Evolutionary conservation across 345 rosid genomes (phyloP), one percentile per base, ranked within the genome.

Genomic region (Boechera retrofracta): DNA sequence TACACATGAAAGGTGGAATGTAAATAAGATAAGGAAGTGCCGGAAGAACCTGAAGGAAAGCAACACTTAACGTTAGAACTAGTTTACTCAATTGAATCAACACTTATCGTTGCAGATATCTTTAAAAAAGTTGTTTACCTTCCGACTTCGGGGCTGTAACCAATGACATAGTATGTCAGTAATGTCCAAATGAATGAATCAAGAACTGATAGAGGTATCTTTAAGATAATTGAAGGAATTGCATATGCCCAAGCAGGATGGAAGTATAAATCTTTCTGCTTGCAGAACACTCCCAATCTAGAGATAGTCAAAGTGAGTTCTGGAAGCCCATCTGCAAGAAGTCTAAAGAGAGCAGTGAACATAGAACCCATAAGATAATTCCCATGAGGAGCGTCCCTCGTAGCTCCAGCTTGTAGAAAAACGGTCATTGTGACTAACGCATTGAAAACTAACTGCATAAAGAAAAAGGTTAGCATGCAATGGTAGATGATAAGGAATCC

Each of bases 221-320:
- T 82, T 13, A 84, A 71, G 29, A 85, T 39, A n/a, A 74, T 77
- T 16, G 89, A 81, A n/a, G 91, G 87, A 28, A 85, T 18, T 10
- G 87, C 72, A 57, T 78, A 87, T 21, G 89, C 85, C 91, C 91
- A 87, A 4, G 89, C 81, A 10, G 89, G 87, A 67, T 84, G 82
- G 7, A 87, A 72, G 45, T 69, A 69, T 49, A 79, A 78, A n/a
- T 69, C 80, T 73, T 79, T 80, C 42, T 87, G 91, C 48, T 81
- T 87, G 86, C 74, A 55, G 49, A 85, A 68, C 47, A 85, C 81
- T 32, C 83, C 86, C 31, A 85, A 71, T 55, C 87, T 85, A 2
- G 55, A 68, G 58, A 83, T 13, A 21, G 81, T 87, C 81, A 83
- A 41, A 51, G 69, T 44, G 2, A 85, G 76, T 70, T 87, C 90